A percentile compares a stretch with the other conserved stretches of the same genome.
phyloP scores from a whole-genome alignment of 108 stramenopile species.

The Cafeteria roenbergensis region DNA sequence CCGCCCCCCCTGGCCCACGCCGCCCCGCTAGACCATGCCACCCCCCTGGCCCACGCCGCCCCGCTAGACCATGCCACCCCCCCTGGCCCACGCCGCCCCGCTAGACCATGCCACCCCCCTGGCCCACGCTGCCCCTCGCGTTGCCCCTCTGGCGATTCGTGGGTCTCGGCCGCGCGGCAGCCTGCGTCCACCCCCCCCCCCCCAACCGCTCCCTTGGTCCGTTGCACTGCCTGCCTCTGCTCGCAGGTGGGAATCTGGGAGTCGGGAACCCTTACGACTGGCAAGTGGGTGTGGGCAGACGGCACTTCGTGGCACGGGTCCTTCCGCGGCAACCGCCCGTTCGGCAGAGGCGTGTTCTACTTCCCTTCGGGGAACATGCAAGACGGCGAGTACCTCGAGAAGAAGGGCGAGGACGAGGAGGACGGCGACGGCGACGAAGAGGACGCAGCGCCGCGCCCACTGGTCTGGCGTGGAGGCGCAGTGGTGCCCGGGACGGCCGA shows the following conservation, averaged over 20 bases:
- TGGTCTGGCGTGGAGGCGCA: background rate
- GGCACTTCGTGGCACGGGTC: constrained; percentile 29
- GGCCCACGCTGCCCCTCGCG: too few species aligned
- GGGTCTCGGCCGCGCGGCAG: too few species aligned
- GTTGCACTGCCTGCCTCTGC: too few species aligned
- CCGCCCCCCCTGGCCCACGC: too few species aligned
- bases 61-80: too few species aligned
- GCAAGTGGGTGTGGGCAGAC: constrained; percentile 35
- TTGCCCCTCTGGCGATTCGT: too few species aligned
- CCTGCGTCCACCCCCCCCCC: too few species aligned
- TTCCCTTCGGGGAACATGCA: constrained; percentile 33
- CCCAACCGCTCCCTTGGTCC: too few species aligned
- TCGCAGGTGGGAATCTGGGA: constrained; percentile 35
- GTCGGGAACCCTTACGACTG: constrained; percentile 26
- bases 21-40: too few species aligned
- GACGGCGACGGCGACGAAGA: constrained; percentile 24
- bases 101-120: too few species aligned
- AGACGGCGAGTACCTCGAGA: constrained; percentile 21
- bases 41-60: too few species aligned
- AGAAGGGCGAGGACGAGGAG: constrained; percentile 20
- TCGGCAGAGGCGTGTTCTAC: constrained; percentile 28
- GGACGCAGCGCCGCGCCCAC: background rate
- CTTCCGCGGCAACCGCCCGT: constrained; percentile 29
- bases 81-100: too few species aligned
- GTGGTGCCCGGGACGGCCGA: background rate